phyloP scores from a whole-genome alignment of 2,329 filamentous ascomycete genomes.

The Aspergillus melleus region DNA sequence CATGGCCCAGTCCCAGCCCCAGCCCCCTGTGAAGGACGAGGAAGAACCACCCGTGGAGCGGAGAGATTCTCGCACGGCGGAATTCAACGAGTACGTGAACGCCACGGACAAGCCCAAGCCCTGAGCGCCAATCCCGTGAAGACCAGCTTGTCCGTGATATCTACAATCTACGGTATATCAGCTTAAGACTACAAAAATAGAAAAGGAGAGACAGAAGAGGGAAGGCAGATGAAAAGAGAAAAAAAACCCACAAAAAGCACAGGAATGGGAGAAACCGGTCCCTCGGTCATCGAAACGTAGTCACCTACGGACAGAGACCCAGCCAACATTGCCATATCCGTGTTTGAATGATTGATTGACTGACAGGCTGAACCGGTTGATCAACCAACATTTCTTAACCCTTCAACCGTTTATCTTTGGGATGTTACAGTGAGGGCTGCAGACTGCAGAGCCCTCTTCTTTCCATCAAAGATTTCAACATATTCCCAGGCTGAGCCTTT shows the following conservation, averaged over 20 bases:
- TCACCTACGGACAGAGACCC: constrained; percentile 22
- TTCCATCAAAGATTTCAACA: constrained; percentile 1
- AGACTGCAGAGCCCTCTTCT: neutral
- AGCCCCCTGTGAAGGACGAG: neutral
- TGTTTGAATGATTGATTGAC: neutral
- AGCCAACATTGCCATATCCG: neutral
- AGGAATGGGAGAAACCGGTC: constrained; percentile 1
- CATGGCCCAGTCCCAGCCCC: neutral
- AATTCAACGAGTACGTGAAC: constrained; percentile 47
- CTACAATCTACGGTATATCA: neutral
- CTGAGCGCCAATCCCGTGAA: constrained; percentile 2
- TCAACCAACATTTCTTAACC: neutral
- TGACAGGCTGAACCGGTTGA: neutral
- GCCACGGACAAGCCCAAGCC: constrained; percentile 30
- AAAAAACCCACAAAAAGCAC: neutral
- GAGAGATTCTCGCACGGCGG: constrained; percentile 40
- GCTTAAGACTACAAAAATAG: neutral
- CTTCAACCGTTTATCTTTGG: neutral
- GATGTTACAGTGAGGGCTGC: neutral
- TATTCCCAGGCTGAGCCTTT: neutral
- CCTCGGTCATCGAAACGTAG: constrained; percentile 17
- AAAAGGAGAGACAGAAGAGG: neutral
- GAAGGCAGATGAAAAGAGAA: neutral
- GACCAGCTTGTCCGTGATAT: neutral
- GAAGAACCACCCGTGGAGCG: constrained; percentile 29